Base-by-base conservation (phyloP, 176 grass and related monocot genomes). In the Cocos nucifera region DNA sequence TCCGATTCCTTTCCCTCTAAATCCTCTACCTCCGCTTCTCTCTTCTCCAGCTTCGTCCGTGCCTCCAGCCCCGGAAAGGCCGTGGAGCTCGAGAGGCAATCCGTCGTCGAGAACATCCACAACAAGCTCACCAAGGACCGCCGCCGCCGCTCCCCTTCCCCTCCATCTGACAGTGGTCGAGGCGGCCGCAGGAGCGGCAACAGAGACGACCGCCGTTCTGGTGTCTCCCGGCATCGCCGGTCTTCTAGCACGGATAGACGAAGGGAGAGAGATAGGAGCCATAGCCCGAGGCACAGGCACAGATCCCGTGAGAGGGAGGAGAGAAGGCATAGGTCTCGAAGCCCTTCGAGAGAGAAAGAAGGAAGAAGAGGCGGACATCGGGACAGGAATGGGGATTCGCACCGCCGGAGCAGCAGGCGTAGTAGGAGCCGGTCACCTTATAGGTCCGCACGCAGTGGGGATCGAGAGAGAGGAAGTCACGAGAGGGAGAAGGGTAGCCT, bases 41-140 rank as follows among this genome's bases (percentile, higher is more conserved):
- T 97, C 64, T 80, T 90, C 76, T 88, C 87, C 63, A 59, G 78
- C 70, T 90, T 90, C 62, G 68, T 90, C 62, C 83, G 86, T 55
- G 86, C 86, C 39, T 56, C 65, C 18, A 68, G 65, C 65, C 65
- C 65, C 22, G 32, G 52, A 19, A 68, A 55, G 28, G n/a, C 65
- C 18, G 17, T 19, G n/a, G 53, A 32, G 65, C 53, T 32, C 51
- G 17, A 19, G 27, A 68, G 44, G 65, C 25, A 68, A 56, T 51
- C 65, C 19, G n/a, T 18, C 10, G 52, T 68, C 0, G 52, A 68
- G 17, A 27, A 32, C 52, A 68, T 68, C 51, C 65, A 68, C 50
- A 56, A 68, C 26, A 68, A 68, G 65, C 65, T 68, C 27, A 68
- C 3, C 9, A 68, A 56, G 18, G 52, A 52, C 75, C 73, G 27